Percentiles rank a stretch among this genome's conserved stretches.
phyloP scores from a whole-genome alignment of 805 yeast species.

The Suhomyces prunicola region DNA sequence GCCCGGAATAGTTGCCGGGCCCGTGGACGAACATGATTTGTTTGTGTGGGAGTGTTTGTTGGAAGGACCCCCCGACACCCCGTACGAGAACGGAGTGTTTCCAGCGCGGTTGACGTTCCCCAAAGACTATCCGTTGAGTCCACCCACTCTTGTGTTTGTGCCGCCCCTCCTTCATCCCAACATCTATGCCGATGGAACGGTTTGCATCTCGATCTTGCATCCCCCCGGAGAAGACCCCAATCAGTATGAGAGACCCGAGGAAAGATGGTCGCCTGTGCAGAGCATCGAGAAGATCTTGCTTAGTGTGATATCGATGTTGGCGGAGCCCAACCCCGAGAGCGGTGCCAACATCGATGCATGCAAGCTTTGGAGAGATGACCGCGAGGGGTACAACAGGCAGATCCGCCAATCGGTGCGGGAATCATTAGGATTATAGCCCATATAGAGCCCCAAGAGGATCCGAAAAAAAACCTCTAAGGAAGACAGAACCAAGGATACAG shows the following conservation, averaged over 20 bases:
- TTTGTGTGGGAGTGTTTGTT: constrained; percentile 81
- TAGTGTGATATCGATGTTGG: constrained; percentile 93
- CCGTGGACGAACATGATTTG: constrained; percentile 68
- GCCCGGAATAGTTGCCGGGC: constrained; percentile 95
- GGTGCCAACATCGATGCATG: constrained; percentile 86
- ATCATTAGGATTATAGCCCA: constrained; percentile 69
- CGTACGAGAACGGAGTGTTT: constrained; percentile 85
- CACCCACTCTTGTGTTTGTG: constrained; percentile 71
- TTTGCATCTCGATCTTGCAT: constrained; percentile 91
- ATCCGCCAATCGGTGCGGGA: constrained; percentile 68
- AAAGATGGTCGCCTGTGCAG: constrained; percentile 97
- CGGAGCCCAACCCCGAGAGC: constrained; percentile 94
- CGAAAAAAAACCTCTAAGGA: no score
- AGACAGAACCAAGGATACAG: no score
- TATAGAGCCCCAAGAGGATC: no score
- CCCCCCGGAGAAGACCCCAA: constrained; percentile 97
- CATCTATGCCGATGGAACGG: constrained; percentile 90
- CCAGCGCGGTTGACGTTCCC: constrained; percentile 75
- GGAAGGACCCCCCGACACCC: constrained; percentile 81
- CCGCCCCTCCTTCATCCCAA: constrained; percentile 92
- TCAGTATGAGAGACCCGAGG: constrained; percentile 92
- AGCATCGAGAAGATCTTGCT: constrained; percentile 93
- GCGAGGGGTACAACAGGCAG: constrained; percentile 59
- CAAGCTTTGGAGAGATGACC: constrained; percentile 87
- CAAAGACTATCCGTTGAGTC: constrained; percentile 75